phyloP scores from a whole-genome alignment of 176 grass and related monocot species.

The Paspalum vaginatum region DNA sequence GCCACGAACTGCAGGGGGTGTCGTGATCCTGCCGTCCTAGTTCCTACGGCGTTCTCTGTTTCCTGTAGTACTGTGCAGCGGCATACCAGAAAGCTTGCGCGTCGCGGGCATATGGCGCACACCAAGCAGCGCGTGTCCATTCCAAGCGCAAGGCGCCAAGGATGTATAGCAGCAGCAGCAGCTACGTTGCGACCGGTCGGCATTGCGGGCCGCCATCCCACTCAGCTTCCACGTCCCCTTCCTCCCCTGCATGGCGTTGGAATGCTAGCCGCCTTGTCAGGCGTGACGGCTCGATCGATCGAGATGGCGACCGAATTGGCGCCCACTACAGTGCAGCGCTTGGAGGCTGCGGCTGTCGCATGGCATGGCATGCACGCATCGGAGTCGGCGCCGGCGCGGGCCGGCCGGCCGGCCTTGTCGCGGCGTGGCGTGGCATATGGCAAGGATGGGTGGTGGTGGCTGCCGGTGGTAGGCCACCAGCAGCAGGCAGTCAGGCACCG shows the following conservation, averaged over 20 bases:
- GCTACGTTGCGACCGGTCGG: slow-evolving; percentile 39
- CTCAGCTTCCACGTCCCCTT: background rate
- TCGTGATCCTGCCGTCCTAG: no score
- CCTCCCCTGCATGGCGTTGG: background rate
- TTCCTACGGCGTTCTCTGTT: no score
- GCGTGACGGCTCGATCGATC: slow-evolving; percentile 11
- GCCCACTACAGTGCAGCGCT: background rate
- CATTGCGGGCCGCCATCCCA: background rate
- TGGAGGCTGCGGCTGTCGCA: background rate
- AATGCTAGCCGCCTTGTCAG: slow-evolving; percentile 34
- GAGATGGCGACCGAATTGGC: slow-evolving; percentile 20
- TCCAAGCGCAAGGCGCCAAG: slow-evolving; percentile 42
- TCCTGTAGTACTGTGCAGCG: no score
- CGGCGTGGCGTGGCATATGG: slow-evolving; percentile 46
- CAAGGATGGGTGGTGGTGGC: no score
- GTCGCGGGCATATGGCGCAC: no score
- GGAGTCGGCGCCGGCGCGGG: slow-evolving; percentile 33
- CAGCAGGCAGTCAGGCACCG: background rate
- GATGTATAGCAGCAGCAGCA: background rate
- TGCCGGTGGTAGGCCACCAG: no score
- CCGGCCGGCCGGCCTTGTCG: slow-evolving; percentile 34
- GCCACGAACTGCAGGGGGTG: no score
- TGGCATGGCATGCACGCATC: slow-evolving; percentile 2
- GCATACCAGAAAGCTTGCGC: no score
- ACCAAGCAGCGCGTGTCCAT: background rate